Evolutionary conservation across 2,329 filamentous ascomycete species (phyloP).

Genomic region (Trichophyton equinum): DNA sequence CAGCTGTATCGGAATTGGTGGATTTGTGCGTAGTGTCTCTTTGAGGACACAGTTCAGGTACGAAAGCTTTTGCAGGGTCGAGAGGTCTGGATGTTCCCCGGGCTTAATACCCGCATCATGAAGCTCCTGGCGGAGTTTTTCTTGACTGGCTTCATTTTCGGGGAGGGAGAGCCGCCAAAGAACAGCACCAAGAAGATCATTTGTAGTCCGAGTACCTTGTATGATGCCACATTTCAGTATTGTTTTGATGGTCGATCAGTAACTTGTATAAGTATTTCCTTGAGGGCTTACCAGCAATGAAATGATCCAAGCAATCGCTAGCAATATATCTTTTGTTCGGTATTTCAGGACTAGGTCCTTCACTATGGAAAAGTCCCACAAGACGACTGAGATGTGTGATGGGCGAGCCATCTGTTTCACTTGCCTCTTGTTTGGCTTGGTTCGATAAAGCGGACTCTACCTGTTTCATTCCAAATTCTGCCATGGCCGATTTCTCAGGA

Average conservation of each 20-base stretch:
- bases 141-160: slow-evolving; percentile 11
- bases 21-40: slow-evolving; percentile 32
- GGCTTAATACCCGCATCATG: slow-evolving; percentile 5
- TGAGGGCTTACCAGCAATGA: slow-evolving; percentile 11
- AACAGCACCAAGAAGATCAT: slow-evolving; percentile 12
- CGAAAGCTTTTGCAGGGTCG: slow-evolving; percentile 9
- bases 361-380: slow-evolving; percentile 6
- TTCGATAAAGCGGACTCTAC: slow-evolving; percentile 7
- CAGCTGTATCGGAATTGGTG: slow-evolving; percentile 30
- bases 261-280: not conserved
- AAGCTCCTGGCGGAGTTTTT: slow-evolving; percentile 12
- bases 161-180: slow-evolving; percentile 14
- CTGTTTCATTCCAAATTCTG: slow-evolving; percentile 9
- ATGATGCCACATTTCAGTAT: not conserved
- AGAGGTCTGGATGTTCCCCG: slow-evolving; percentile 3
- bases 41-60: slow-evolving; percentile 33
- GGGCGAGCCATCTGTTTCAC: not conserved
- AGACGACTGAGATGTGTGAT: slow-evolving; percentile 12
- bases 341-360: slow-evolving; percentile 9
- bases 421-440: not conserved
- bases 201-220: slow-evolving; percentile 10
- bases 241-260: not conserved
- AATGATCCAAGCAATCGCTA: slow-evolving; percentile 15
- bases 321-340: slow-evolving; percentile 12
- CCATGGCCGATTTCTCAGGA: slow-evolving; percentile 5